Evolutionary conservation across 805 yeast genomes (phyloP).

Genomic region (Ogataea ramenticola): DNA sequence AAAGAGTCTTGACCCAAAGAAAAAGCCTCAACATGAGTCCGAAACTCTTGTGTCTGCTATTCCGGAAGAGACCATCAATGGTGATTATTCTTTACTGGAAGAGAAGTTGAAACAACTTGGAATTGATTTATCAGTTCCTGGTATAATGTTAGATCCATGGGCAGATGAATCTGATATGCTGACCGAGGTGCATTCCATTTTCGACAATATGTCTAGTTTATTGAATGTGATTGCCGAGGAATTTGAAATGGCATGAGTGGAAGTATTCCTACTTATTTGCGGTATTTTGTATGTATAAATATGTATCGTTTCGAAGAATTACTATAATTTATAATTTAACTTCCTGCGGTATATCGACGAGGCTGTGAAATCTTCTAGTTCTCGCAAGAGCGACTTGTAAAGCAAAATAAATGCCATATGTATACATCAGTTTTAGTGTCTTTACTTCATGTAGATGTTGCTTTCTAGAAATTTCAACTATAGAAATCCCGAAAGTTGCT

Average conservation of each 20-base stretch:
- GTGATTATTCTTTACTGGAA: not conserved
- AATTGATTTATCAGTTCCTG: not conserved
- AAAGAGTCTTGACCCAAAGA: not conserved
- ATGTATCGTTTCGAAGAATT: not conserved
- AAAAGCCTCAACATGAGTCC: not conserved
- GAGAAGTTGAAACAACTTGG: constrained; percentile 1
- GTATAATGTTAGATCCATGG: not conserved
- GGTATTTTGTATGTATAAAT: not conserved
- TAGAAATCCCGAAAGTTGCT: too few relatives aligned
- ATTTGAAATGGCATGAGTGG: not conserved
- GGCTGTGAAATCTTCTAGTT: too few relatives aligned
- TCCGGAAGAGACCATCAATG: not conserved
- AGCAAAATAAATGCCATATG: too few relatives aligned
- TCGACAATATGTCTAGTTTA: constrained; percentile 13
- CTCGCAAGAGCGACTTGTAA: too few relatives aligned
- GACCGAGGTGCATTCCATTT: constrained; percentile 16
- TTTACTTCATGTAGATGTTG: too few relatives aligned
- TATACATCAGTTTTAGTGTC: too few relatives aligned
- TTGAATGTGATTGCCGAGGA: constrained; percentile 26
- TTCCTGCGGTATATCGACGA: too few relatives aligned
- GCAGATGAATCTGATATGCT: constrained; percentile 17
- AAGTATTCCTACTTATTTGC: not conserved
- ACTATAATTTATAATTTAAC: too few relatives aligned
- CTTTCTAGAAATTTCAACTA: too few relatives aligned
- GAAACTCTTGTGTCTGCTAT: not conserved